phyloP scores from a whole-genome alignment of 345 rosid species.

The Anacardium occidentale region DNA sequence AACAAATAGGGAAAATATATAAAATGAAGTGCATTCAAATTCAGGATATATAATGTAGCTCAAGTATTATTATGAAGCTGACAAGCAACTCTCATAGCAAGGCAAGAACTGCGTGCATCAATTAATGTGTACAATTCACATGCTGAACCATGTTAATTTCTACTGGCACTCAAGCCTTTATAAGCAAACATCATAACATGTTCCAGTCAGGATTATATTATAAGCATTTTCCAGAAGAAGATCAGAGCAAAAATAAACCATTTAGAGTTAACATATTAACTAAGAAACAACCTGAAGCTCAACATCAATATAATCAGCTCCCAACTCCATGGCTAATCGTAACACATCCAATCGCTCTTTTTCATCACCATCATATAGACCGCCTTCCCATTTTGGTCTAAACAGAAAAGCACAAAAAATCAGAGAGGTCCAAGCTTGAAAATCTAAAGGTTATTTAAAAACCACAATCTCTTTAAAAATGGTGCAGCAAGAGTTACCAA shows the following conservation, averaged over 20 bases:
- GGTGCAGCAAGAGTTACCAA: neutral
- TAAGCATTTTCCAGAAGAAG: neutral
- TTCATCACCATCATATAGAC: slow-evolving; percentile 87
- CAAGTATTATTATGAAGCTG: neutral
- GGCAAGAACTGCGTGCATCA: neutral
- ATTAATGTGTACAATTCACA: neutral
- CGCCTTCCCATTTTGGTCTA: slow-evolving; percentile 98
- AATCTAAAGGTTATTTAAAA: slow-evolving; percentile 6
- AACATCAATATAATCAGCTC: slow-evolving; percentile 92
- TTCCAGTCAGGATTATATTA: neutral
- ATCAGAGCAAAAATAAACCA: neutral
- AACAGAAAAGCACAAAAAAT: slow-evolving; percentile 18
- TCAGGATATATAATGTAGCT: neutral
- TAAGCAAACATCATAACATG: slow-evolving; percentile 6
- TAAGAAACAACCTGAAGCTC: slow-evolving; percentile 75
- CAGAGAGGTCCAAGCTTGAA: slow-evolving; percentile 11
- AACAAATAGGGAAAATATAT: neutral
- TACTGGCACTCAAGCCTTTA: neutral
- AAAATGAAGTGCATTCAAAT: neutral
- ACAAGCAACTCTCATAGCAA: neutral
- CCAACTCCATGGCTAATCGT: slow-evolving; percentile 79
- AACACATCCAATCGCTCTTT: slow-evolving; percentile 57
- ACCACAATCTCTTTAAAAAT: neutral
- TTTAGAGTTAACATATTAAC: slow-evolving; percentile 9
- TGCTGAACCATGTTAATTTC: neutral